Evolutionary conservation across 2,329 filamentous ascomycete species (phyloP).

Genomic region (Sphaerulina vaccinii): DNA sequence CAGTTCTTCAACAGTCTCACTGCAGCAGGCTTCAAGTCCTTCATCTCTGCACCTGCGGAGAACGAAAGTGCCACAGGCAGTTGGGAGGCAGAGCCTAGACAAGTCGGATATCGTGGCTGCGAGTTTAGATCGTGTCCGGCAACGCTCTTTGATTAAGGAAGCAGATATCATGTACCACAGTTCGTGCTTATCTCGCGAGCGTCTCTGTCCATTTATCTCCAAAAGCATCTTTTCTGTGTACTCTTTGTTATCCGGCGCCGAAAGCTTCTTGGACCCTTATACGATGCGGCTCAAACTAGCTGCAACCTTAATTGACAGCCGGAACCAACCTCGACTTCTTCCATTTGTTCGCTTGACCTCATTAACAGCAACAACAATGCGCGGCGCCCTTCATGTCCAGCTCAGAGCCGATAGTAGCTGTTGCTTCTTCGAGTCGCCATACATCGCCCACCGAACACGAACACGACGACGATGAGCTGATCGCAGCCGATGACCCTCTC

Average conservation of each 20-base stretch:
- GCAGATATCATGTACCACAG: too few relatives aligned
- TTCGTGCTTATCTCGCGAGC: too few relatives aligned
- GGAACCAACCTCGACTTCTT: too few relatives aligned
- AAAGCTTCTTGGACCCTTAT: not conserved
- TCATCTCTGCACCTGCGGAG: constrained; percentile 66
- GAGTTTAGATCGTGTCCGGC: constrained; percentile 62
- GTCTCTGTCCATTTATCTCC: constrained; percentile 44
- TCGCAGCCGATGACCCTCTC: constrained; percentile 35
- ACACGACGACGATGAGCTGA: constrained; percentile 46
- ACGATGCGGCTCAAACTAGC: not conserved
- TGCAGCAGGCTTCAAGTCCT: constrained; percentile 57
- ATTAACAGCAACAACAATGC: too few relatives aligned
- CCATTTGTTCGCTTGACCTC: too few relatives aligned
- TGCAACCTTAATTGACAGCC: too few relatives aligned
- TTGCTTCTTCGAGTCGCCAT: constrained; percentile 50
- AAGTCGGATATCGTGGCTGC: constrained; percentile 43
- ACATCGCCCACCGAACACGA: constrained; percentile 38
- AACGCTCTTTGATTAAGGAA: too few relatives aligned
- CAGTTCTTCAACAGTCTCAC: constrained; percentile 58
- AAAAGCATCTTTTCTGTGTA: too few relatives aligned
- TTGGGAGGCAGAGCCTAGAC: constrained; percentile 18
- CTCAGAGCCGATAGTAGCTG: constrained; percentile 37
- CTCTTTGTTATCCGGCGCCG: not conserved
- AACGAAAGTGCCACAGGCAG: constrained; percentile 61
- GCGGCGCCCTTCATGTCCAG: constrained; percentile 36